phyloP scores from a whole-genome alignment of 345 rosid species.

The Arabis hirsuta region DNA sequence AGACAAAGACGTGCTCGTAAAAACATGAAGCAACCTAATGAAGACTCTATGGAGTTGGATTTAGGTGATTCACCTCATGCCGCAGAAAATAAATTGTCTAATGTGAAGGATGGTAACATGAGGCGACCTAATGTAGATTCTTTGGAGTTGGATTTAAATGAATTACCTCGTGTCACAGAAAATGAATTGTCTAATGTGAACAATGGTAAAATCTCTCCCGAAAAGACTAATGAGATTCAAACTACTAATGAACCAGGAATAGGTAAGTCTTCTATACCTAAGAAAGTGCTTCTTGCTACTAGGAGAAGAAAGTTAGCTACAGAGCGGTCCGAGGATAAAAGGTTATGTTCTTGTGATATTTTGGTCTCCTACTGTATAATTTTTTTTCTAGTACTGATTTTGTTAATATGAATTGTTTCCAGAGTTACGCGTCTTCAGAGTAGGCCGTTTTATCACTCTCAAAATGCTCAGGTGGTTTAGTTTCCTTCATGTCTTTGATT shows the following conservation, averaged over 20 bases:
- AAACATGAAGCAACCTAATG: constrained; percentile 46
- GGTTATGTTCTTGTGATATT: constrained; percentile 47
- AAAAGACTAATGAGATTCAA: constrained; percentile 39
- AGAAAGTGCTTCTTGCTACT: constrained; percentile 47
- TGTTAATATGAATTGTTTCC: constrained; percentile 31
- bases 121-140: constrained; percentile 51
- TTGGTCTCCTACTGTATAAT: background rate
- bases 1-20: constrained; percentile 35
- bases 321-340: constrained; percentile 58
- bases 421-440: constrained; percentile 61
- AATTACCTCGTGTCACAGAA: constrained; percentile 41
- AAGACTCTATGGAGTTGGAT: constrained; percentile 62
- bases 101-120: constrained; percentile 51
- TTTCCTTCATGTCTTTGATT: constrained; percentile 1
- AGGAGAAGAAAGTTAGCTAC: constrained; percentile 56
- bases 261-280: constrained; percentile 48
- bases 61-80: constrained; percentile 47
- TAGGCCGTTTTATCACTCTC: constrained; percentile 86
- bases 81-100: constrained; percentile 39
- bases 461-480: constrained; percentile 76
- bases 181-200: constrained; percentile 48
- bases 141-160: constrained; percentile 59
- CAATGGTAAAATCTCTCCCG: constrained; percentile 47
- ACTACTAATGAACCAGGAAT: constrained; percentile 41
- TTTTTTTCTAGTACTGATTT: background rate